A percentile compares a stretch with the other conserved stretches of the same genome.
Evolutionary conservation across 2,329 filamentous ascomycete species (phyloP).

Genomic region (Tympanopsis confertula): DNA sequence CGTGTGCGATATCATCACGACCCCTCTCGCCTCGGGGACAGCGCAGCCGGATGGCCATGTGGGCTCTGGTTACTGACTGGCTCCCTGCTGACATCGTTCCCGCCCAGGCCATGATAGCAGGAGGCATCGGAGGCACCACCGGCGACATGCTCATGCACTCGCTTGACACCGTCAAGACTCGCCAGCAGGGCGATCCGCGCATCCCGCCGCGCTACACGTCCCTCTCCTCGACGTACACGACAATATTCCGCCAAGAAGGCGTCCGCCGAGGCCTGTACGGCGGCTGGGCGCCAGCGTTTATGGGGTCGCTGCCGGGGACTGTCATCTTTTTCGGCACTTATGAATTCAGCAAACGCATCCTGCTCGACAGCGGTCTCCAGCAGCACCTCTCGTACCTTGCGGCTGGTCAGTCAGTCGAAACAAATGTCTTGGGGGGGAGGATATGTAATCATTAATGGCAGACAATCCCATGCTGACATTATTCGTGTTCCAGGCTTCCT

Average conservation of each 20-base stretch:
- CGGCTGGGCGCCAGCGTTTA: conserved; percentile 81
- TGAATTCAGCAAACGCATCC: conserved; percentile 81
- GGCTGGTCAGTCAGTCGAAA: conserved; percentile 55
- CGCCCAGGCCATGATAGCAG: conserved; percentile 79
- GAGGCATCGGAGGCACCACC: conserved; percentile 81
- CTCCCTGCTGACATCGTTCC: conserved; percentile 8
- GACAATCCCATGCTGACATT: conserved; percentile 2
- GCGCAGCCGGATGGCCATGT: conserved; percentile 7
- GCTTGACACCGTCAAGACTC: conserved; percentile 93
- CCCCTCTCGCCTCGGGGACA: conserved; percentile 3
- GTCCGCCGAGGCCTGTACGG: conserved; percentile 77
- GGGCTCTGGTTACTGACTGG: conserved; percentile 4
- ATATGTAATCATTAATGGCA: conserved; percentile 3
- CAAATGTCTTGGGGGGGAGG: no score
- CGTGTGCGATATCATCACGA: conserved; percentile 14
- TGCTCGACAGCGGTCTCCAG: conserved; percentile 75
- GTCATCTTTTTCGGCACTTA: conserved; percentile 94
- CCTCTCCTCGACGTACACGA: conserved; percentile 84
- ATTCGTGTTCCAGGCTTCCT: conserved; percentile 53
- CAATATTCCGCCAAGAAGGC: conserved; percentile 86
- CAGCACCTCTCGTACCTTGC: conserved; percentile 76
- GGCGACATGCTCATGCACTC: conserved; percentile 99
- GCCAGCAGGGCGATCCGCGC: conserved; percentile 91
- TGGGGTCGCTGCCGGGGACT: conserved; percentile 91
- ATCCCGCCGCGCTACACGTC: conserved; percentile 87